Conservation (phyloP, 495 filamentous ascomycete genomes). For the Pyronema domesticum region DNA sequence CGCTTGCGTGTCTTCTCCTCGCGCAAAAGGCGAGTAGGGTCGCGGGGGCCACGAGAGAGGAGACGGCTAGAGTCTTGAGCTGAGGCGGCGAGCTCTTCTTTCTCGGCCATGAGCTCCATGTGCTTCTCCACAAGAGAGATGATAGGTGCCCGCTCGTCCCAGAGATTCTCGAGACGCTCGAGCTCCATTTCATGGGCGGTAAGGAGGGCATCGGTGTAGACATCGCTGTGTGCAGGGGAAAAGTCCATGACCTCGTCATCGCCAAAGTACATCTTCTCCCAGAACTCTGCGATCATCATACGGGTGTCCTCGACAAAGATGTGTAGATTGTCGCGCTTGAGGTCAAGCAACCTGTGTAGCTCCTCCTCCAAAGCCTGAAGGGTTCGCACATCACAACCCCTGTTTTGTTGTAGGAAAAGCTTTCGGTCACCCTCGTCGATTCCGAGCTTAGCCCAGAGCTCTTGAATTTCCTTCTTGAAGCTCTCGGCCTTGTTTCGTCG, state of each 20-base stretch:
- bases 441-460: constrained; percentile 73
- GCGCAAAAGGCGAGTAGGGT: constrained; percentile 81
- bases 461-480: constrained; percentile 52
- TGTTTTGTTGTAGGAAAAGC: constrained; percentile 51
- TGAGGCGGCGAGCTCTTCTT: constrained; percentile 67
- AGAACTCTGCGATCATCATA: constrained; percentile 75
- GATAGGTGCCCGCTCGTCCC: constrained; percentile 72
- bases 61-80: constrained; percentile 88
- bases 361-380: constrained; percentile 78
- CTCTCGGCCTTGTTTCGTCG: constrained; percentile 72
- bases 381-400: constrained; percentile 29
- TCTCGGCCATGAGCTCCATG: constrained; percentile 65
- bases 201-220: constrained; percentile 78
- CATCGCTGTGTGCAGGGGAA: constrained; percentile 73
- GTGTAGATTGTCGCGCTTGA: constrained; percentile 88
- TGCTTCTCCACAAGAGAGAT: constrained; percentile 71
- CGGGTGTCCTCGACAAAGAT: constrained; percentile 89
- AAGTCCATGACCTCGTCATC: constrained; percentile 98
- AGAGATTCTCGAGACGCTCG: constrained; percentile 56
- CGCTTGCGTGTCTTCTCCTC: constrained; percentile 98
- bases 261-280: constrained; percentile 82
- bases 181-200: constrained; percentile 82
- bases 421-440: constrained; percentile 68
- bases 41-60: constrained; percentile 72
- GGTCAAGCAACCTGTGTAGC: constrained; percentile 62